These are phyloP conservation scores for Hymenochaete sp. DNA, from an alignment of 1,284 basidiomycete species.

Conservation along the genomic window DNA sequence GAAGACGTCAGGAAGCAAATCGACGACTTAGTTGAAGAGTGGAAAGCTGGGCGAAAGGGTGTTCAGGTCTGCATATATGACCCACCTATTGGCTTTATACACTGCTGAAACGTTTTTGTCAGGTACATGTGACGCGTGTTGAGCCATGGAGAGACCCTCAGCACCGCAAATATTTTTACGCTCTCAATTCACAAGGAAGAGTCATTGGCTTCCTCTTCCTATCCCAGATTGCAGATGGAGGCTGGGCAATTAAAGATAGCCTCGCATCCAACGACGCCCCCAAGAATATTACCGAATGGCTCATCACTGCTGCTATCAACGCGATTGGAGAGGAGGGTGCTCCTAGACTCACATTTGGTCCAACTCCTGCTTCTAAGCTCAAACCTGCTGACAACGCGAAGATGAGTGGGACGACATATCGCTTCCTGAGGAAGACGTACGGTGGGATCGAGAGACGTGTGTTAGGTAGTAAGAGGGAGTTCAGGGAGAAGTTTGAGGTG, in stretches of 20 bases:
- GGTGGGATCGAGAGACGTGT: conserved; percentile 35
- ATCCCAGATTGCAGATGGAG: conserved; percentile 39
- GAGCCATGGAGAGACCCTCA: conserved; percentile 43
- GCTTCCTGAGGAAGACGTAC: conserved; percentile 40
- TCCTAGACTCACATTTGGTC: conserved; percentile 38
- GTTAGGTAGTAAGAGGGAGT: conserved; percentile 38
- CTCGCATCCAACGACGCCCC: conserved; percentile 9
- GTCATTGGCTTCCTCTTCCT: conserved; percentile 43
- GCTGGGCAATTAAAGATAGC: conserved; percentile 36
- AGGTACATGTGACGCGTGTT: conserved; percentile 47
- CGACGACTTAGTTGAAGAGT: conserved; percentile 38
- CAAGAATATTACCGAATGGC: conserved; percentile 19
- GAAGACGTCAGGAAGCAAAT: conserved; percentile 31
- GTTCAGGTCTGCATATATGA: too few relatives aligned
- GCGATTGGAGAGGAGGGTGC: conserved; percentile 36
- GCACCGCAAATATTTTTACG: conserved; percentile 47
- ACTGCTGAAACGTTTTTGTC: too few relatives aligned
- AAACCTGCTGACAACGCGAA: conserved; percentile 28
- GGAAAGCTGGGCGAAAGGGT: conserved; percentile 38
- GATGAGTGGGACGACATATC: conserved; percentile 30
- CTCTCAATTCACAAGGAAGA: conserved; percentile 34
- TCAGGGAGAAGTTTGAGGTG: conserved; percentile 34
- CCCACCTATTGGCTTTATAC: too few relatives aligned
- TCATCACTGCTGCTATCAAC: conserved; percentile 40
- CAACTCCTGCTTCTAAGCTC: conserved; percentile 33